Percentiles rank a stretch among this genome's conserved stretches.
Evolutionary conservation across 1,284 basidiomycete species (phyloP).

Genomic region (Apiotrichum domesticum): DNA sequence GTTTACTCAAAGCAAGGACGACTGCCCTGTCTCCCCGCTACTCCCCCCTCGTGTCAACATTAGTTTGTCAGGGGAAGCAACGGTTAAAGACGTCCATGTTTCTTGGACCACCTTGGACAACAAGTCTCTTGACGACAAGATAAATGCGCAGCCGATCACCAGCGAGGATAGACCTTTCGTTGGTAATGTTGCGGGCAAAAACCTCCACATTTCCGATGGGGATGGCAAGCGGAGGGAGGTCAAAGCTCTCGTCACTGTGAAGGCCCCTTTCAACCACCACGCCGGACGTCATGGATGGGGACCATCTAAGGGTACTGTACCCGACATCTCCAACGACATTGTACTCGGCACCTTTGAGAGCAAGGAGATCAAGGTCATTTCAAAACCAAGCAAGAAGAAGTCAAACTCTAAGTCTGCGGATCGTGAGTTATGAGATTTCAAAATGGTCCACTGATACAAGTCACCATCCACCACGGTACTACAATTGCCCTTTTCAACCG

Average conservation of each 20-base stretch:
- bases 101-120: conserved; percentile 41
- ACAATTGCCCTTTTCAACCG: conserved; percentile 94
- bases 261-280: conserved; percentile 59
- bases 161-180: conserved; percentile 37
- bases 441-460: conserved; percentile 46
- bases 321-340: conserved; percentile 61
- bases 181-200: conserved; percentile 41
- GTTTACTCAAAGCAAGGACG: conserved; percentile 56
- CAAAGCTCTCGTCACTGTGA: conserved; percentile 81
- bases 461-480: conserved; percentile 91
- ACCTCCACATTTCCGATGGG: conserved; percentile 42
- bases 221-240: conserved; percentile 61
- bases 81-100: conserved; percentile 54
- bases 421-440: conserved; percentile 53
- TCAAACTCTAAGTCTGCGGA: conserved; percentile 89
- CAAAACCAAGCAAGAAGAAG: conserved; percentile 92
- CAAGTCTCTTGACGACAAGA: conserved; percentile 34
- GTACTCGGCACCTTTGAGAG: conserved; percentile 81
- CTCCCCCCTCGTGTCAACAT: conserved; percentile 76
- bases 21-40: conserved; percentile 31
- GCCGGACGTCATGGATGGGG: conserved; percentile 25
- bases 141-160: conserved; percentile 28
- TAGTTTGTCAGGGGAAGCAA: conserved; percentile 82
- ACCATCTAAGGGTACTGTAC: conserved; percentile 46
- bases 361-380: conserved; percentile 92